Evolutionary conservation across 768 basidiomycete species (phyloP), one percentile per base, ranked within the genome.

Genomic region (Panaeolus cyanescens): DNA sequence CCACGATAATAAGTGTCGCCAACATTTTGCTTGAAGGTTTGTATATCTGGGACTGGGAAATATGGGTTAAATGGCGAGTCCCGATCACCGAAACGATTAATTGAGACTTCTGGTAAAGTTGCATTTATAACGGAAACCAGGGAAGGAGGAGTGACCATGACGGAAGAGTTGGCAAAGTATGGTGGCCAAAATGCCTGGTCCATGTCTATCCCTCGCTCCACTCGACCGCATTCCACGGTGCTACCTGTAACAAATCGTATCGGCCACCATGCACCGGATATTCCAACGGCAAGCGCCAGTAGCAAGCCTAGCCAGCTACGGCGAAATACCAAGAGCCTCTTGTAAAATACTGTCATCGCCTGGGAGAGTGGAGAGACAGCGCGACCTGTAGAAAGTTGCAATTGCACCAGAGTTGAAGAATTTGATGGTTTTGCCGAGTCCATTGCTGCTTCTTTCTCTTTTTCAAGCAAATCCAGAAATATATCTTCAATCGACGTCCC

Each of bases 401-500:
- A 70, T 12, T 69, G 45, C 20, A 65, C 62, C 20, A 66, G 63
- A 2, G 67, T 54, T 8, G 69, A 64, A 1, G 64, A 64, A 9
- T 39, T 59, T 30, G 65, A 58, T 39, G 66, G 68, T 45, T 33
- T 58, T 13, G 66, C 63, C n/a, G 39, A 22, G n/a, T 65, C 68
- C 17, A 64, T 65, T 1, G 55, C 65, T 20, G 68, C 64, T 12
- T 68, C 62, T 15, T 78, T 72, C 28, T 81, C 74, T 13, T 80
- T 75, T 54, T 73, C 72, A 88, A 92, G 91, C n/a, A 94, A 72
- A 34, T 83, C 80, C 20, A 94, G 79, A 76, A 94, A 93, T 40
- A 94, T 89, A 59, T 92, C 90, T 70, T 94, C 92, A 34, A 94
- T 88, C 7, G 90, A 85, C 1, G 91, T 88, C 10, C 89, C 87